These are phyloP conservation scores for Termitomyces sp. DNA, from an alignment of 768 basidiomycete species.

Conservation along the genomic window DNA sequence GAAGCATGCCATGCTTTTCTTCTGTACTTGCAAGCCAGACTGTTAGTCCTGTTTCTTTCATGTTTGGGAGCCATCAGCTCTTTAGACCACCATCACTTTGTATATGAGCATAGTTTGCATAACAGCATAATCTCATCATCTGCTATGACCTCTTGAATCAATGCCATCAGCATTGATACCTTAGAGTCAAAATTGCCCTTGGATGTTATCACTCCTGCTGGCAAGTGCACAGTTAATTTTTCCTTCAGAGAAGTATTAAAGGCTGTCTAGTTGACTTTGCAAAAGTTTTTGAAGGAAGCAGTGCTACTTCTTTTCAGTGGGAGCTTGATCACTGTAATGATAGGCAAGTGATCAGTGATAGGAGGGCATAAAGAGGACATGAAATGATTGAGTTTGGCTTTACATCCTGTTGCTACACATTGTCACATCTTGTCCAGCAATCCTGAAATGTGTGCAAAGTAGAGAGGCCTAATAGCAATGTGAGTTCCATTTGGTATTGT, in stretches of 20 bases:
- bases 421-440: no score
- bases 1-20: not conserved
- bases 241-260: not conserved
- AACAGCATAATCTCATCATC: not conserved
- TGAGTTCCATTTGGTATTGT: no score
- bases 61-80: not conserved
- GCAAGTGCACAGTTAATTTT: not conserved
- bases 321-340: not conserved
- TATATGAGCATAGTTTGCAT: not conserved
- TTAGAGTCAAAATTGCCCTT: not conserved
- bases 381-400: no score
- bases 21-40: not conserved
- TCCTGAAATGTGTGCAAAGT: no score
- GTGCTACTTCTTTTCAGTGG: fast-evolving
- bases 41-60: not conserved
- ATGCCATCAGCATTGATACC: not conserved
- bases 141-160: not conserved
- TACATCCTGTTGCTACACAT: no score
- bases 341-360: not conserved
- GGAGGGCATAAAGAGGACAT: no score
- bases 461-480: no score
- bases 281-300: not conserved
- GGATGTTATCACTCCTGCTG: no score
- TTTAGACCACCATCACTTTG: not conserved
- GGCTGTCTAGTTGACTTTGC: not conserved